These are phyloP conservation scores for Coniferiporia weirii DNA, from an alignment of 1,284 basidiomycete genomes.

Conservation along the genomic window DNA sequence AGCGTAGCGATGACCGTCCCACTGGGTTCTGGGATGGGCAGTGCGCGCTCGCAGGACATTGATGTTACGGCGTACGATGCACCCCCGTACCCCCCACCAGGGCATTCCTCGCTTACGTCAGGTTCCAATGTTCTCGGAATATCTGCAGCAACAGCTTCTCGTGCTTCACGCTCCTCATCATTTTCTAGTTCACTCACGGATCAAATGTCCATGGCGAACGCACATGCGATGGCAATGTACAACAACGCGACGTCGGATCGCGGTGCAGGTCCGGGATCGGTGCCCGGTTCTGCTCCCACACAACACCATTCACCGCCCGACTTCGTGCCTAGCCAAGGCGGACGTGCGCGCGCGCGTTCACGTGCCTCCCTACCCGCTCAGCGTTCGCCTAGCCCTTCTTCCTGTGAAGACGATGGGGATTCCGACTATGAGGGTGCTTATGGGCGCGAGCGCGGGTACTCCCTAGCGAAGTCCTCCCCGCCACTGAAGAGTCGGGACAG, in stretches of 20 bases:
- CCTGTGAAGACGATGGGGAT: conserved; percentile 40
- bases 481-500: conserved; percentile 18
- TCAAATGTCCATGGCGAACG: neutral
- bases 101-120: conserved; percentile 2
- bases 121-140: neutral
- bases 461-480: conserved; percentile 23
- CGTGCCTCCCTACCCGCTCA: conserved; percentile 21
- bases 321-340: conserved; percentile 12
- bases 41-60: conserved; percentile 13
- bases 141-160: neutral
- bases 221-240: neutral
- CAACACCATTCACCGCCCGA: conserved; percentile 11
- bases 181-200: conserved; percentile 8
- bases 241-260: neutral
- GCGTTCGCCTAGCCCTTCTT: conserved; percentile 25
- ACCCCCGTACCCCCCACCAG: conserved; percentile 1
- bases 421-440: conserved; percentile 29
- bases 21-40: conserved; percentile 10
- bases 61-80: neutral
- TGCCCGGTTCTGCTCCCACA: neutral
- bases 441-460: conserved; percentile 27
- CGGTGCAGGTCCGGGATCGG: neutral
- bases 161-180: conserved; percentile 15
- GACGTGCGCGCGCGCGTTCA: conserved; percentile 33
- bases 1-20: neutral